Base-by-base conservation (phyloP, 176 grass and related monocot species). In the Lolium perenne region DNA sequence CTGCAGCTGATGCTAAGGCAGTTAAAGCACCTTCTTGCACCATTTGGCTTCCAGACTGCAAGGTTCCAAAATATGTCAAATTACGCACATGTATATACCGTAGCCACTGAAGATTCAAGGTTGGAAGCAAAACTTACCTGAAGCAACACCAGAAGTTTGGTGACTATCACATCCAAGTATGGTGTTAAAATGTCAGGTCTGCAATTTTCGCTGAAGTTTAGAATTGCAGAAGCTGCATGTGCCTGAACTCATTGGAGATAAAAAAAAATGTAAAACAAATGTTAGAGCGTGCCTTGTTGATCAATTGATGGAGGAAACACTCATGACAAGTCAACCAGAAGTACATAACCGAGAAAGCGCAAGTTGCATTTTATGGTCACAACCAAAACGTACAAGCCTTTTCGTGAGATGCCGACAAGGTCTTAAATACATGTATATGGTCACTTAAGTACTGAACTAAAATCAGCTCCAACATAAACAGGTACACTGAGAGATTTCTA, bases 141-240 rank as follows among this genome's bases (percentile, higher is more conserved):
- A 35, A 98, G 90, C 82, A 98, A 64, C 50, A 86, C 80, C 53
- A 98, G 90, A 74, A 98, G 94, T 80, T 95, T 98, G 58, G 88
- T 50, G 50, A 98, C 90, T 81, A 98, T 94, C 54, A 80, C 92
- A 56, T 98, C 97, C 84, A 98, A 83, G 76, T 95, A 95, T 51
- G 92, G 94, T 46, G 94, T 92, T 84, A 98, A 89, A 90, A 98
- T 91, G 35, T 98, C 97, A 4, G 92, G 93, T 76, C 92, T 94
- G 70, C 97, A 98, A 68, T 98, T 98, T 69, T 98, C 97, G 47
- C 93, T 95, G 82, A 98, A 98, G 90, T 98, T 98, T 43, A 98
- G 71, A 83, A 94, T 93, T 26, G 97, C 97, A 40, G 94, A 91
- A 71, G 97, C 97, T 62, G 97, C 97, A 88, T 95, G 97, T 47